These are phyloP conservation scores for Cetradonia linearis DNA, from an alignment of 495 filamentous ascomycete genomes.

Conservation along the genomic window DNA sequence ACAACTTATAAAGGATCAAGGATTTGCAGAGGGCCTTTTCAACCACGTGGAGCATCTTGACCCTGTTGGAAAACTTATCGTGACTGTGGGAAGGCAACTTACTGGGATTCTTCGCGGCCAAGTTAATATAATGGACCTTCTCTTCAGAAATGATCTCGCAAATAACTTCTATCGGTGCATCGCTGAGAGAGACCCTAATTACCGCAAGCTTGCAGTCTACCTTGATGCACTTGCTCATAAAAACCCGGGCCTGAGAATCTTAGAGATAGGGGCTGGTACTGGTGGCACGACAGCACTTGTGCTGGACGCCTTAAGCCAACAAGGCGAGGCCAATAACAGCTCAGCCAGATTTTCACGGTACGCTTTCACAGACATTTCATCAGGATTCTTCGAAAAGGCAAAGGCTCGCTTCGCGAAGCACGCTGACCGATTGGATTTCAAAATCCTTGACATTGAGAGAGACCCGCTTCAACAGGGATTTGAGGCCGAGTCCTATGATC, in stretches of 20 bases:
- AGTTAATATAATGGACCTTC: neutral
- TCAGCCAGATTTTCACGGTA: neutral
- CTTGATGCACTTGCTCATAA: neutral
- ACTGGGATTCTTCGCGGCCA: neutral
- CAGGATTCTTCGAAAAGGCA: constrained; percentile 31
- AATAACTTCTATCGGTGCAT: neutral
- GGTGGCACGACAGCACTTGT: neutral
- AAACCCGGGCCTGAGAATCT: neutral
- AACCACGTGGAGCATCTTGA: neutral
- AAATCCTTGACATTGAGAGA: neutral
- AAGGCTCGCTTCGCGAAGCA: neutral
- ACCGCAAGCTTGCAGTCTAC: neutral
- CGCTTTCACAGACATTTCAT: constrained; percentile 8
- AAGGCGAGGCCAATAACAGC: neutral
- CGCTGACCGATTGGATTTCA: neutral
- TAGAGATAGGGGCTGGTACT: neutral
- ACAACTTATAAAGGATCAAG: neutral
- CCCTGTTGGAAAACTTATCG: neutral
- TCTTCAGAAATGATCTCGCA: neutral
- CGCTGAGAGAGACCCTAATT: neutral
- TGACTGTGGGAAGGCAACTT: neutral
- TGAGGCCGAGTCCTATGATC: constrained; percentile 16
- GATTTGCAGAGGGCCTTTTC: neutral
- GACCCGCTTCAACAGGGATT: constrained; percentile 20
- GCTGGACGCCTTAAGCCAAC: neutral